These are phyloP conservation scores for Carex littledalei DNA, from an alignment of 176 grass and related monocot species.

Conservation along the genomic window DNA sequence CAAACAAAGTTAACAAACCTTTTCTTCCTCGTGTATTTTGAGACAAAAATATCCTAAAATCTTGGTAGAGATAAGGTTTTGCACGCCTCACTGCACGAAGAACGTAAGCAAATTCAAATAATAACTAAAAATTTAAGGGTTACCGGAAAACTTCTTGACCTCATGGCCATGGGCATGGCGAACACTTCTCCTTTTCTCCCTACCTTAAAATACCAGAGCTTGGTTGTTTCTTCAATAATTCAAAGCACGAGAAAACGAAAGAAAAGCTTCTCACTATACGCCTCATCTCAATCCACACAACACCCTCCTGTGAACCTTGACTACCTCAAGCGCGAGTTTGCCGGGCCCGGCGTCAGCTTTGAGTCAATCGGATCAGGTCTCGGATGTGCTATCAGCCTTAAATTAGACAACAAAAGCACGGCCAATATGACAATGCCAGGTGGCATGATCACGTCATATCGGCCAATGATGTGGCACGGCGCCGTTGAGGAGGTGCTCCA, in stretches of 20 bases:
- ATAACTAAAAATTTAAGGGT: background rate
- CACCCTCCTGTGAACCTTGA: constrained; percentile 37
- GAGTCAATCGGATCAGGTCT: constrained; percentile 42
- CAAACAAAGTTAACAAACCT: background rate
- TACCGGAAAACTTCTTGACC: background rate
- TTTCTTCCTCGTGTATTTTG: background rate
- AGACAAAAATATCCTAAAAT: background rate
- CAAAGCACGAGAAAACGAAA: background rate
- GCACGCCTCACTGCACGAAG: background rate
- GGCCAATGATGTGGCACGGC: constrained; percentile 83
- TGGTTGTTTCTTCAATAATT: background rate
- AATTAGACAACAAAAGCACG: constrained; percentile 49
- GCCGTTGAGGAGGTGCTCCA: constrained; percentile 55
- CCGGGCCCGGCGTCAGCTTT: constrained; percentile 61
- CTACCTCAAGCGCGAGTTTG: constrained; percentile 72
- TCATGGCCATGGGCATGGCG: constrained; percentile 10
- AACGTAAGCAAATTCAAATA: background rate
- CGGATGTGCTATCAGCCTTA: constrained; percentile 54
- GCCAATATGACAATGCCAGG: constrained; percentile 70
- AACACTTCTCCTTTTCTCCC: background rate
- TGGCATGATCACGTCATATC: constrained; percentile 77
- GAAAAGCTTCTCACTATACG: background rate
- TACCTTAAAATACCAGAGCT: background rate
- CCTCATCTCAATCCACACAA: constrained; percentile 1
- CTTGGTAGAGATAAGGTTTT: background rate